Evolutionary conservation across 2,329 filamentous ascomycete genomes (phyloP), one percentile per base, ranked within the genome.

Genomic region (Cercospora sp.): DNA sequence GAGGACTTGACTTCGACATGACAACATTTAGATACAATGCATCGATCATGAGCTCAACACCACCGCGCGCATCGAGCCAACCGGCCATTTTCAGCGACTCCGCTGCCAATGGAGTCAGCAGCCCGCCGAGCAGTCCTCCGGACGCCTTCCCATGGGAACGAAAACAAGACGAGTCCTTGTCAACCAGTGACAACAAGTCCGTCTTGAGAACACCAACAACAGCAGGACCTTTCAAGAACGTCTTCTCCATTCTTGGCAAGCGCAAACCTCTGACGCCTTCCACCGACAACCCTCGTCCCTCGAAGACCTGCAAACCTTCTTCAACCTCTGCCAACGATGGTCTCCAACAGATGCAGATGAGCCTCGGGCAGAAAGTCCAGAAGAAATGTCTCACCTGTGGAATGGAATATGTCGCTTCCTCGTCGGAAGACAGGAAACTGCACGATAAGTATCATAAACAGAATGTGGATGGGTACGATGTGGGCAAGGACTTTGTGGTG

Each of bases 351-450:
- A 87, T 87, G 81, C 86, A 88, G 72, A 83, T 90, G 68, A 86
- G 88, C 72, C 80, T 89, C 12, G 87, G 86, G 2, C 80, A 82
- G 45, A 83, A 86, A 51, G 79, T 85, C 45, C 83, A 85, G 58
- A 86, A 85, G 71, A 86, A 84, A 10, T 91, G 89, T 78, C 80
- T 81, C 43, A 81, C 80, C 2, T 91, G 89, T 73, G 86, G 87
- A 0, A 91, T 91, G 89, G 86, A 89, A 63, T 91, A 90, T 72
- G 83, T 88, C 37, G 85, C 87, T 3, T 89, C 88, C 0, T 85
- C 86, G 61, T 78, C 81, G 6, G 87, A 89, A 73, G 89, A 91
- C 72, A 81, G 82, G n/a, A 84, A 83, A 6, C 74, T 90, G 64
- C 89, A 91, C 75, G 85, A 85, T 71, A 88, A 87, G 70, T 90